Evolutionary conservation across 208 protist genomes (phyloP).

Genomic region (Angomonas ambiguus): DNA sequence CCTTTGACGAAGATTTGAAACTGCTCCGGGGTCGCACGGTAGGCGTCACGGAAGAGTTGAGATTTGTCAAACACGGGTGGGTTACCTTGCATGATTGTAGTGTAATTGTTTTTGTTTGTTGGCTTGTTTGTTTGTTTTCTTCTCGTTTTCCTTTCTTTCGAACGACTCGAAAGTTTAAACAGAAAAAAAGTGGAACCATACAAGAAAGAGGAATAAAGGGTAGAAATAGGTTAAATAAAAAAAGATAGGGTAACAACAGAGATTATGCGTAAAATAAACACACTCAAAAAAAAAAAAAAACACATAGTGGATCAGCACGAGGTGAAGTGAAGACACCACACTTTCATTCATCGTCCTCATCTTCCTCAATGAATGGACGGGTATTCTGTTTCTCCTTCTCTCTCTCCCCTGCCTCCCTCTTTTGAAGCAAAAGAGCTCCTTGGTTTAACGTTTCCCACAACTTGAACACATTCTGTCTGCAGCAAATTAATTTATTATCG

Average conservation of each 20-base stretch:
- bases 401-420: background rate
- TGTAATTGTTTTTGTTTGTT: slow-evolving; percentile 11
- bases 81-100: slow-evolving; percentile 6
- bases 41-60: background rate
- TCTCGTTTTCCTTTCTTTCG: background rate
- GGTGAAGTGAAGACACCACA: too few species aligned
- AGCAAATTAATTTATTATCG: slow-evolving; percentile 14
- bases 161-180: background rate
- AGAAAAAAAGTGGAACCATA: background rate
- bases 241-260: background rate
- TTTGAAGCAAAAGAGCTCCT: background rate
- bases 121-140: slow-evolving; percentile 7
- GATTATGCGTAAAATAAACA: background rate
- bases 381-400: background rate
- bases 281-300: slow-evolving; percentile 17
- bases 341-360: background rate
- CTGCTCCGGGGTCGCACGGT: slow-evolving; percentile 59
- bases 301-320: too few species aligned
- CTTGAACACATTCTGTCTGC: slow-evolving; percentile 10
- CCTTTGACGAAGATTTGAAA: slow-evolving; percentile 58
- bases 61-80: slow-evolving; percentile 5
- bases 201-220: slow-evolving; percentile 3
- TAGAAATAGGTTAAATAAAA: background rate
- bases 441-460: slow-evolving; percentile 7
- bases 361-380: slow-evolving; percentile 3